Conservation (phyloP, 495 filamentous ascomycete genomes). For the Tetracladium setigerum region DNA sequence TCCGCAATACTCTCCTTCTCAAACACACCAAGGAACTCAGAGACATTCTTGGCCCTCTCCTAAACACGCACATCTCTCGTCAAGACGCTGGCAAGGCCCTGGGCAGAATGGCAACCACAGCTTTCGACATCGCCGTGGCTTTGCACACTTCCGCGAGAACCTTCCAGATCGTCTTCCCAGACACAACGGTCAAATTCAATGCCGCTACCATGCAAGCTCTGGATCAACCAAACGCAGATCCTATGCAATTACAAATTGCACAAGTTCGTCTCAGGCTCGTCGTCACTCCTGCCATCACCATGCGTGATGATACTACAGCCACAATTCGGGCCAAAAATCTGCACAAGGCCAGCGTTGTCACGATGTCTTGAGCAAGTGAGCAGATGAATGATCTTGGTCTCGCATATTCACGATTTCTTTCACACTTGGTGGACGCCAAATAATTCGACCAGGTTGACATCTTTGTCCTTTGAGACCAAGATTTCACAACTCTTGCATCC, state of each 20-base stretch:
- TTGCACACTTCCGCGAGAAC: conserved; percentile 20
- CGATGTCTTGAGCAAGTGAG: conserved; percentile 6
- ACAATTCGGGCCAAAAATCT: conserved; percentile 19
- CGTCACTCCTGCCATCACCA: conserved; percentile 27
- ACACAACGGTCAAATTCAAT: conserved; percentile 21
- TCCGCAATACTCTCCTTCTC: conserved; percentile 15
- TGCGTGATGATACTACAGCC: conserved; percentile 23
- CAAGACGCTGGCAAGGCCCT: conserved; percentile 24
- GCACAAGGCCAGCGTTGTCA: conserved; percentile 23
- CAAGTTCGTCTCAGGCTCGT: conserved; percentile 26
- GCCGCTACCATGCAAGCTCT: conserved; percentile 20
- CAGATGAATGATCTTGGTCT: too few relatives aligned
- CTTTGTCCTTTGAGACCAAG: too few relatives aligned
- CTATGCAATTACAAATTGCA: conserved; percentile 20
- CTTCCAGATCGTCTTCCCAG: conserved; percentile 27
- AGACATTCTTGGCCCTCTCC: conserved; percentile 20
- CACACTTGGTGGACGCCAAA: too few relatives aligned
- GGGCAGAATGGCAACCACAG: conserved; percentile 14
- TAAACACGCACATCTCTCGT: conserved; percentile 10
- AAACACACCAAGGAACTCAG: conserved; percentile 22
- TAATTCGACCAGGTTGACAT: too few relatives aligned
- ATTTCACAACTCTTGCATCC: too few relatives aligned
- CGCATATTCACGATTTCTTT: too few relatives aligned
- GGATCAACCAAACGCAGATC: conserved; percentile 5
- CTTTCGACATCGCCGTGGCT: conserved; percentile 26